Conservation (phyloP, 306 rosid species). For the Cicer arietinum region DNA sequence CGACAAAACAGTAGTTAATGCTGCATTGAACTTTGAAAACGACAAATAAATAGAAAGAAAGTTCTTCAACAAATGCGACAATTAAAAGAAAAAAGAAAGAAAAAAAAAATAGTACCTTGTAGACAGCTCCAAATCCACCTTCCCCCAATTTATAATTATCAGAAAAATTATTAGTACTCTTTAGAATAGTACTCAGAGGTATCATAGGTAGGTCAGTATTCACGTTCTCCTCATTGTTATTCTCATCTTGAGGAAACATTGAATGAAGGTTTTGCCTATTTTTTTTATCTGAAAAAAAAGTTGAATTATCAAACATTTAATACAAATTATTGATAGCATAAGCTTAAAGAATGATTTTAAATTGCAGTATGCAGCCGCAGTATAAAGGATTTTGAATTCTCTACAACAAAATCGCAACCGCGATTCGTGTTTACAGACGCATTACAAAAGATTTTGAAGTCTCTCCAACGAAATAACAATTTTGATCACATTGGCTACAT, state of each 20-base stretch:
- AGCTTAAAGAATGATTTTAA: not conserved
- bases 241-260: conserved; percentile 42
- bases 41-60: too few relatives aligned
- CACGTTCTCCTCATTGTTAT: conserved; percentile 31
- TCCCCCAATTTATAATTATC: conserved; percentile 44
- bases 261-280: conserved; percentile 27
- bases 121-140: conserved; percentile 62
- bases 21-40: too few relatives aligned
- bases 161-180: conserved; percentile 44
- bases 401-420: too few relatives aligned
- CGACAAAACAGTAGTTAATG: too few relatives aligned
- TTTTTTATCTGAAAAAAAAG: conserved; percentile 29
- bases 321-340: not conserved
- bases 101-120: conserved; percentile 34
- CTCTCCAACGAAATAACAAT: too few relatives aligned
- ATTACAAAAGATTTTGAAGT: too few relatives aligned
- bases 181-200: conserved; percentile 43
- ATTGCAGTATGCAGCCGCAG: too few relatives aligned
- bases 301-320: conserved; percentile 29
- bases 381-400: too few relatives aligned
- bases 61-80: too few relatives aligned
- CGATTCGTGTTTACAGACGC: too few relatives aligned
- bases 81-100: too few relatives aligned
- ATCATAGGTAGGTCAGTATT: conserved; percentile 48
- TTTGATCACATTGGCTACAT: too few relatives aligned